These are phyloP conservation scores for Thalassiosira sp. DNA, from an alignment of 352 stramenopile species.

Conservation along the genomic window DNA sequence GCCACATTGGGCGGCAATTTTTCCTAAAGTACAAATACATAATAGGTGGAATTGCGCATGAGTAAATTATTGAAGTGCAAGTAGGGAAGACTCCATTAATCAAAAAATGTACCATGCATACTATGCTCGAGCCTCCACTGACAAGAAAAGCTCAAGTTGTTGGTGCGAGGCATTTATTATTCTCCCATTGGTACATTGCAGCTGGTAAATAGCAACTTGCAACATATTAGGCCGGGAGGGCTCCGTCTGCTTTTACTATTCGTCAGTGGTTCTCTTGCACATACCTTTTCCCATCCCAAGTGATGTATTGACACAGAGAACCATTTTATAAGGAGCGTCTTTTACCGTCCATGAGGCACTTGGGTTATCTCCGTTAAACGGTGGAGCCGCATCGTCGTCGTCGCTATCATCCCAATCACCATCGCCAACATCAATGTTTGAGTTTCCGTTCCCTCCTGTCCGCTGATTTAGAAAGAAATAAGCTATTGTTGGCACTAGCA, in stretches of 20 bases:
- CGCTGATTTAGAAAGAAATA: slow-evolving; percentile 37
- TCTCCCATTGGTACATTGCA: too few relatives aligned
- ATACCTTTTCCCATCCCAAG: slow-evolving; percentile 94
- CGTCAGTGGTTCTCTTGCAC: not conserved
- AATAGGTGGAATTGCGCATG: not conserved
- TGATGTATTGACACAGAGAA: slow-evolving; percentile 93
- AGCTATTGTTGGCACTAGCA: slow-evolving; percentile 62
- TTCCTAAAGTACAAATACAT: slow-evolving; percentile 34
- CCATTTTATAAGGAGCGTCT: slow-evolving; percentile 87
- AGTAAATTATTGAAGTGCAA: not conserved
- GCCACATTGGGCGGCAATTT: slow-evolving; percentile 77
- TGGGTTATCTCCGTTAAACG: slow-evolving; percentile 15
- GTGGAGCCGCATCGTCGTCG: slow-evolving; percentile 16
- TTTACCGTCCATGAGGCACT: slow-evolving; percentile 57
- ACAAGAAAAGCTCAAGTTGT: slow-evolving; percentile 14
- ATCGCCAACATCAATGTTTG: slow-evolving; percentile 25
- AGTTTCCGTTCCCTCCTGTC: slow-evolving; percentile 9
- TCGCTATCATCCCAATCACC: slow-evolving; percentile 41
- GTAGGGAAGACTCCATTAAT: not conserved
- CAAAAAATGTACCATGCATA: slow-evolving; percentile 27
- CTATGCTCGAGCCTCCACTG: slow-evolving; percentile 35
- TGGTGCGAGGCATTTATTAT: too few relatives aligned
- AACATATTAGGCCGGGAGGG: too few relatives aligned
- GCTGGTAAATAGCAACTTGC: too few relatives aligned
- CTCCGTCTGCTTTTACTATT: too few relatives aligned